Base-by-base conservation (phyloP, 1,139 yeast species). In the Suhomyces maxii region DNA sequence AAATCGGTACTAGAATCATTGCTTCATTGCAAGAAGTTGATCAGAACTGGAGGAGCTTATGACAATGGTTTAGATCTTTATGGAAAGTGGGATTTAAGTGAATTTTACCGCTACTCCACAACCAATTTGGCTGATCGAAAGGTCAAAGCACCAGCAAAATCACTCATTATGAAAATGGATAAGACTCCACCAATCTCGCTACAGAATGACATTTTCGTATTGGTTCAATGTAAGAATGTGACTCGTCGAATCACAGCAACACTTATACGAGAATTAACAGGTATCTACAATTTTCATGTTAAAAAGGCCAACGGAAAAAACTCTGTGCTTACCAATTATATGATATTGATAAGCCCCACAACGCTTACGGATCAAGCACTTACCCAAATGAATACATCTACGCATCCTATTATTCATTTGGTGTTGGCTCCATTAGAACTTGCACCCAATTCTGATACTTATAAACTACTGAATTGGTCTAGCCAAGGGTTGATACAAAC, bases 11-110 rank as follows among this genome's bases (percentile, higher is more conserved):
- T 85, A 2, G 64, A 69, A 44, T 47, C 64, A 2, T 60, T 69
- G 40, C 63, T 83, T 28, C 56, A 68, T 23, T 73, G 83, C 52
- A 73, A 71, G 46, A 71, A 76, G 46, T 42, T 74, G 38, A 43
- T 60, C 6, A 60, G 73, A 26, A 60, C 63, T 5, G 95, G 95
- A 2, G 93, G 95, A 0, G 71, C 88, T 0, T 79, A 79, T 50
- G 96, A 88, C 58, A 77, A 80, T 42, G 96, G 96, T 0, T 73
- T 86, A 6, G 96, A 88, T 61, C 68, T 87, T 1, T 65, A 75
- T 11, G 89, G 88, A 0, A 67, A 68, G 39, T 84, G 89, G 89
- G 71, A 80, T 47, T 58, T 83, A 26, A 42, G 54, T 2, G 59
- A 58, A 23, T 71, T 64, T 50, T 61, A 63, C 52, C 47, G 56